These are phyloP conservation scores for Eucalyptus sp. DNA, from an alignment of 345 rosid genomes.

Conservation along the genomic window DNA sequence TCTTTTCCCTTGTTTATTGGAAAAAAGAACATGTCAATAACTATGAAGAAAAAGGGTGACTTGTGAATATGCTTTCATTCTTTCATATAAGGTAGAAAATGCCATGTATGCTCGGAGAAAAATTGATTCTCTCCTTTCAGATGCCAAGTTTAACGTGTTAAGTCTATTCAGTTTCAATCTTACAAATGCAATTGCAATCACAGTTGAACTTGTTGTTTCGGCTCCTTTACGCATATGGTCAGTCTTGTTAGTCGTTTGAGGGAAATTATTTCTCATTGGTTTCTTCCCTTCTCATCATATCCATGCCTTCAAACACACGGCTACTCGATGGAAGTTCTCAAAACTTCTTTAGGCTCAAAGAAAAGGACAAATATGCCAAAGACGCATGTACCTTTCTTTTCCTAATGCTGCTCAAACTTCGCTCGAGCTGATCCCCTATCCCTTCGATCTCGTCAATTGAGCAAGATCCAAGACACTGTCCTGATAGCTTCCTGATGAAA, in stretches of 20 bases:
- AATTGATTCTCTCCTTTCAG: too few species aligned
- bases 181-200: background rate
- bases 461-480: constrained; percentile 26
- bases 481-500: constrained; percentile 38
- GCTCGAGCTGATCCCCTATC: constrained; percentile 26
- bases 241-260: background rate
- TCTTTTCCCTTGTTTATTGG: background rate
- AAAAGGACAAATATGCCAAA: background rate
- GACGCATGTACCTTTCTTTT: constrained; percentile 34
- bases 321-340: background rate
- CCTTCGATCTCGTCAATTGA: constrained; percentile 26
- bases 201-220: background rate
- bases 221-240: background rate
- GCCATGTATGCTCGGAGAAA: too few species aligned
- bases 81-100: background rate
- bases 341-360: background rate
- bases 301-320: background rate
- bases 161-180: background rate
- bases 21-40: background rate
- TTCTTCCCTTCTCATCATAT: background rate
- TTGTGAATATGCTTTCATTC: background rate
- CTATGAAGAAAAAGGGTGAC: background rate
- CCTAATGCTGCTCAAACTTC: constrained; percentile 37
- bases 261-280: background rate
- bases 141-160: background rate